Evolutionary conservation across 2,329 filamentous ascomycete genomes (phyloP).

Genomic region (Calonectria pseudoturangicola): DNA sequence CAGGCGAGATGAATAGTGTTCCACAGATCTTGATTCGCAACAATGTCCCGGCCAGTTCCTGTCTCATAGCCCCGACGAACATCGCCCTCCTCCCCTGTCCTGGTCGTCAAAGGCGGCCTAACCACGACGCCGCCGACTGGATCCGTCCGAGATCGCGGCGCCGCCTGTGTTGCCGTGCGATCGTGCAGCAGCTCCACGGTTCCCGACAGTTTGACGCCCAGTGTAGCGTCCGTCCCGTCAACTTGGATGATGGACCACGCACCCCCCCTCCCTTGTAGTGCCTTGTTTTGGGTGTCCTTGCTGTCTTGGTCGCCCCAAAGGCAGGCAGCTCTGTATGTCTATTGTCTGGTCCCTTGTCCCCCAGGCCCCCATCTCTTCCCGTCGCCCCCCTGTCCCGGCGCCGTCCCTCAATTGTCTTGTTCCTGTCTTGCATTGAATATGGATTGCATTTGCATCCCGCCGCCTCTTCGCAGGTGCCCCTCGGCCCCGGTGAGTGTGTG

Average conservation of each 20-base stretch:
- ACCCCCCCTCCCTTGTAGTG: not conserved
- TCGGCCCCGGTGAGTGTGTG: not conserved
- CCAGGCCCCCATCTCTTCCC: slow-evolving; percentile 13
- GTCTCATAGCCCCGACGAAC: slow-evolving; percentile 52
- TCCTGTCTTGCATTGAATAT: slow-evolving; percentile 36
- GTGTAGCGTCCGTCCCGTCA: slow-evolving; percentile 58
- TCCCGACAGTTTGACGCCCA: slow-evolving; percentile 52
- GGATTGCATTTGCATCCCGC: slow-evolving; percentile 6
- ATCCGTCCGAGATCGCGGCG: slow-evolving; percentile 56
- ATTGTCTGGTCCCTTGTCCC: slow-evolving; percentile 33
- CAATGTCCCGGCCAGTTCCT: slow-evolving; percentile 58
- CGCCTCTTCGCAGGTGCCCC: slow-evolving; percentile 5
- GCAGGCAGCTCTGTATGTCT: slow-evolving; percentile 17
- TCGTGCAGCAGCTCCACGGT: slow-evolving; percentile 56
- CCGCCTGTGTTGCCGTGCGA: slow-evolving; percentile 55
- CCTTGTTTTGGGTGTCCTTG: not conserved
- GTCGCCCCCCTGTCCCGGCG: slow-evolving; percentile 12
- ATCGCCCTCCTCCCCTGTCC: slow-evolving; percentile 42
- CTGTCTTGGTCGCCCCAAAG: not conserved
- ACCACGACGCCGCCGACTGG: slow-evolving; percentile 47
- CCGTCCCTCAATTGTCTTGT: slow-evolving; percentile 27
- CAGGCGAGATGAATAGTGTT: slow-evolving; percentile 62
- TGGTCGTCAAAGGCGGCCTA: slow-evolving; percentile 53
- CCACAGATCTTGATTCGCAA: slow-evolving; percentile 63
- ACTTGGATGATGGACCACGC: slow-evolving; percentile 56